phyloP scores from a whole-genome alignment of 2,329 filamentous ascomycete genomes.

The Fonsecaea monophora region DNA sequence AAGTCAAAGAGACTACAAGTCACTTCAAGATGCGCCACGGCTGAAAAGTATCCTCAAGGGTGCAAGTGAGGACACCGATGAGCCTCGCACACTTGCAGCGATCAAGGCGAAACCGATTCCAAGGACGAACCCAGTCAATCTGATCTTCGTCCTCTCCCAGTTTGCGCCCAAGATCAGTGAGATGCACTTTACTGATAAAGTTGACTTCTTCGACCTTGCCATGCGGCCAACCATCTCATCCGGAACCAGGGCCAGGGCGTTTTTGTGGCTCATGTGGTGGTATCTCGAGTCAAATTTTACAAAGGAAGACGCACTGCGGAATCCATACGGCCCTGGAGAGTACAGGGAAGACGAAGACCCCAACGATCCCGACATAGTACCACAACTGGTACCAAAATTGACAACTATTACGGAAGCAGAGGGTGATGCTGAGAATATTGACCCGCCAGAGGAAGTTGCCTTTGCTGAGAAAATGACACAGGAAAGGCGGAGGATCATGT shows the following conservation, averaged over 20 bases:
- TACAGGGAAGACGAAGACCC: constrained; percentile 38
- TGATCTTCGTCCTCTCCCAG: constrained; percentile 92
- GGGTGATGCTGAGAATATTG: constrained; percentile 58
- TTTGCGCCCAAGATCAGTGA: constrained; percentile 92
- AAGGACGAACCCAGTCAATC: constrained; percentile 95
- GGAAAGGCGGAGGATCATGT: constrained; percentile 57
- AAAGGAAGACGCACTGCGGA: constrained; percentile 82
- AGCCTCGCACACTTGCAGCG: constrained; percentile 82
- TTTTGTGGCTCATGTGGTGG: constrained; percentile 99
- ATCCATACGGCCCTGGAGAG: constrained; percentile 76
- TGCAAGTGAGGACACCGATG: constrained; percentile 86
- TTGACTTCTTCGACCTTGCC: constrained; percentile 95
- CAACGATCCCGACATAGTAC: constrained; percentile 51
- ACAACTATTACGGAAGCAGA: constrained; percentile 57
- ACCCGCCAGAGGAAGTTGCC: constrained; percentile 56
- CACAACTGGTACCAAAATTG: constrained; percentile 56
- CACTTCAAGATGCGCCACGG: constrained; percentile 92
- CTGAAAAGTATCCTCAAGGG: constrained; percentile 98
- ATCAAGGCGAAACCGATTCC: constrained; percentile 73
- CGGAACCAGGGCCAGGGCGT: constrained; percentile 80
- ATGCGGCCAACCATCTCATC: constrained; percentile 88
- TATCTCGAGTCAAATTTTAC: constrained; percentile 90
- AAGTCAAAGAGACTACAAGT: constrained; percentile 95
- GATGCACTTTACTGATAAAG: constrained; percentile 80
- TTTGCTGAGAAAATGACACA: constrained; percentile 58